These are phyloP conservation scores for Pythium folliculosum DNA, from an alignment of 352 stramenopile genomes.

Conservation along the genomic window DNA sequence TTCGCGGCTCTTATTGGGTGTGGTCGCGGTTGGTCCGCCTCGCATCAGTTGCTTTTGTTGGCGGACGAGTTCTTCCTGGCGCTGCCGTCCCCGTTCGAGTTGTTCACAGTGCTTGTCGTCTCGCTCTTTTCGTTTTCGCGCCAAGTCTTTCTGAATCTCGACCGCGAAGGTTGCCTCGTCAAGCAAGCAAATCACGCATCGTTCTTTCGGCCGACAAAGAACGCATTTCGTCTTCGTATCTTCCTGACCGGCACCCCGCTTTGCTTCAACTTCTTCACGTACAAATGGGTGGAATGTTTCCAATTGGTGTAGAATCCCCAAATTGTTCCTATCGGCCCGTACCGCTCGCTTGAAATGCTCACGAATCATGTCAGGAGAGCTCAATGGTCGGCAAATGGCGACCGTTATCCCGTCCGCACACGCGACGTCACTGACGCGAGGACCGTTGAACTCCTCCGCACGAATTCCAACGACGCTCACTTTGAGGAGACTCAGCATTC, in stretches of 20 bases:
- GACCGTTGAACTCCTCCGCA: slow-evolving; percentile 48
- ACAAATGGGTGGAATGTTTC: slow-evolving; percentile 68
- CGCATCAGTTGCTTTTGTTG: slow-evolving; percentile 26
- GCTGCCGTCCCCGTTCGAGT: slow-evolving; percentile 14
- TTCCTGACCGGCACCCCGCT: background rate
- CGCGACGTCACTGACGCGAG: slow-evolving; percentile 54
- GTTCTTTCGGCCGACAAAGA: slow-evolving; percentile 32
- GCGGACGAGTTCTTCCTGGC: slow-evolving; percentile 15
- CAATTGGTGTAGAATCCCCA: slow-evolving; percentile 58
- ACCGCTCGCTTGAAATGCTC: slow-evolving; percentile 60
- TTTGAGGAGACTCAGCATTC: slow-evolving; percentile 50
- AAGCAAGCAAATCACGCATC: slow-evolving; percentile 31
- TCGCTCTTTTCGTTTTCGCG: slow-evolving; percentile 16
- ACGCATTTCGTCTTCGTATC: slow-evolving; percentile 19
- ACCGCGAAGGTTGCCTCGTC: slow-evolving; percentile 25
- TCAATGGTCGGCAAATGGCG: slow-evolving; percentile 53
- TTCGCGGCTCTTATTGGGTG: slow-evolving; percentile 19
- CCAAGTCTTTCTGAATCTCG: slow-evolving; percentile 25
- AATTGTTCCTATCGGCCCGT: slow-evolving; percentile 46
- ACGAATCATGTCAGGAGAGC: slow-evolving; percentile 38
- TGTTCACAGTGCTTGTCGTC: slow-evolving; percentile 24
- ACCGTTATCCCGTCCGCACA: slow-evolving; percentile 60
- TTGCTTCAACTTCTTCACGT: slow-evolving; percentile 14
- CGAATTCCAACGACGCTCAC: slow-evolving; percentile 55
- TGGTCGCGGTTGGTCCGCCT: background rate